These are phyloP conservation scores for Thermomyces lanuginosus DNA, from an alignment of 2,329 filamentous ascomycete species.

Conservation along the genomic window DNA sequence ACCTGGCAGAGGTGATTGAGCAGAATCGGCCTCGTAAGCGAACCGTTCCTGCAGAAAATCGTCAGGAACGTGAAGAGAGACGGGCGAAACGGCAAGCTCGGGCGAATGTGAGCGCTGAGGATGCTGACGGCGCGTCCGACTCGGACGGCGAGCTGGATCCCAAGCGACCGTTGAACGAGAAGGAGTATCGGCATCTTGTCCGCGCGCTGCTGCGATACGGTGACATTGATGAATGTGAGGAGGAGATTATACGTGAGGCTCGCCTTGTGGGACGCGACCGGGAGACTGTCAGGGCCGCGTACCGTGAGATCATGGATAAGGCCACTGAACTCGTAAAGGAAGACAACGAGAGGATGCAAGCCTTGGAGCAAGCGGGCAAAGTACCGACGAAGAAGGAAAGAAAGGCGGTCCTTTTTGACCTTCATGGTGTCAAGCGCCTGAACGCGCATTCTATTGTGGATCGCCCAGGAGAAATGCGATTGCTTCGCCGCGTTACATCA, in stretches of 20 bases:
- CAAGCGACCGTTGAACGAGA: conserved; percentile 74
- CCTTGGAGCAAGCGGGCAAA: conserved; percentile 58
- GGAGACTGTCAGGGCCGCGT: conserved; percentile 58
- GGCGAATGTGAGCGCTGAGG: conserved; percentile 46
- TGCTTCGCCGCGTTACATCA: conserved; percentile 60
- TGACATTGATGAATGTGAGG: conserved; percentile 69
- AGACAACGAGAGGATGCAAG: conserved; percentile 47
- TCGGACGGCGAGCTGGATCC: conserved; percentile 54
- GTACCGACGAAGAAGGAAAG: conserved; percentile 88
- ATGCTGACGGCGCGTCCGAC: conserved; percentile 57
- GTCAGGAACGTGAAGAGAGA: conserved; percentile 43
- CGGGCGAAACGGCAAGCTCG: conserved; percentile 55
- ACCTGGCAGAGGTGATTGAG: conserved; percentile 65
- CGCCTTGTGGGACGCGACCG: conserved; percentile 68
- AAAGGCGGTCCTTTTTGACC: conserved; percentile 92
- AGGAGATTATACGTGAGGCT: conserved; percentile 77
- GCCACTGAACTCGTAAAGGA: conserved; percentile 56
- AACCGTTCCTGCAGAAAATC: conserved; percentile 41
- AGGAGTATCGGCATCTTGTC: conserved; percentile 83
- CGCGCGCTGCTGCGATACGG: conserved; percentile 83
- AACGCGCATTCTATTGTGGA: conserved; percentile 94
- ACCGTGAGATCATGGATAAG: conserved; percentile 63
- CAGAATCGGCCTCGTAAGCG: conserved; percentile 67
- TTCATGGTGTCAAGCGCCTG: conserved; percentile 78
- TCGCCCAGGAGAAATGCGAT: conserved; percentile 71